These are phyloP conservation scores for Coemansia sp. DNA, from an alignment of 192 early-diverging fungal genomes.

Conservation along the genomic window DNA sequence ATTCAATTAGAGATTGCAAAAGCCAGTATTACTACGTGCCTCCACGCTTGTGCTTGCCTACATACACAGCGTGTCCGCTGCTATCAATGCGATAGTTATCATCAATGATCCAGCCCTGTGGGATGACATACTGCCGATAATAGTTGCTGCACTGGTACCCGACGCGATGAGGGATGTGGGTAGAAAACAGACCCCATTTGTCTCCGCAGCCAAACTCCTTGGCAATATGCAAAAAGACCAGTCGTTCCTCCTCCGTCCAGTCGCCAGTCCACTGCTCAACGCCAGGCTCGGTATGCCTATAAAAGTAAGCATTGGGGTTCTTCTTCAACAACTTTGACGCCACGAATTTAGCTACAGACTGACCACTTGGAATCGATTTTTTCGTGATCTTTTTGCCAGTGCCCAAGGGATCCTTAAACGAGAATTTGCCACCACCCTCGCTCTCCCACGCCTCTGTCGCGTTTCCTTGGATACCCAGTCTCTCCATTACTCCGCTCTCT, in stretches of 20 bases:
- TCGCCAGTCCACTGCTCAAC: conserved; percentile 72
- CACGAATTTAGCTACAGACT: conserved; percentile 50
- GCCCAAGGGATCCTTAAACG: conserved; percentile 64
- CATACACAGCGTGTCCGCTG: conserved; percentile 39
- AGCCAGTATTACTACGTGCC: not conserved
- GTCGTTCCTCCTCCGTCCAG: conserved; percentile 65
- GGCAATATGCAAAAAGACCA: conserved; percentile 58
- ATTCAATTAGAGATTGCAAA: not conserved
- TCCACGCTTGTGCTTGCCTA: conserved; percentile 42
- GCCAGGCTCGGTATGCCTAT: conserved; percentile 74
- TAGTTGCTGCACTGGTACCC: conserved; percentile 57
- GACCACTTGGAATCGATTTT: conserved; percentile 26
- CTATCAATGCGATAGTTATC: conserved; percentile 47
- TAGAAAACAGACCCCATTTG: conserved; percentile 52
- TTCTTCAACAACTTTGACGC: conserved; percentile 69
- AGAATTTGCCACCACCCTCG: conserved; percentile 72
- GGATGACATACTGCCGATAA: conserved; percentile 52
- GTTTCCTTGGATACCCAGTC: conserved; percentile 58
- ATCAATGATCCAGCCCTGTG: conserved; percentile 48
- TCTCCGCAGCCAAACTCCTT: conserved; percentile 44
- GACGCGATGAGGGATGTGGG: conserved; percentile 42
- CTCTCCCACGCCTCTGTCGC: conserved; percentile 71
- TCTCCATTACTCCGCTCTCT: conserved; percentile 56
- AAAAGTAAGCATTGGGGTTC: conserved; percentile 77
- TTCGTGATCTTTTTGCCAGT: conserved; percentile 46